Base-by-base conservation (phyloP, 139 green algal genomes). In the Chlamydomonas eustigma region DNA sequence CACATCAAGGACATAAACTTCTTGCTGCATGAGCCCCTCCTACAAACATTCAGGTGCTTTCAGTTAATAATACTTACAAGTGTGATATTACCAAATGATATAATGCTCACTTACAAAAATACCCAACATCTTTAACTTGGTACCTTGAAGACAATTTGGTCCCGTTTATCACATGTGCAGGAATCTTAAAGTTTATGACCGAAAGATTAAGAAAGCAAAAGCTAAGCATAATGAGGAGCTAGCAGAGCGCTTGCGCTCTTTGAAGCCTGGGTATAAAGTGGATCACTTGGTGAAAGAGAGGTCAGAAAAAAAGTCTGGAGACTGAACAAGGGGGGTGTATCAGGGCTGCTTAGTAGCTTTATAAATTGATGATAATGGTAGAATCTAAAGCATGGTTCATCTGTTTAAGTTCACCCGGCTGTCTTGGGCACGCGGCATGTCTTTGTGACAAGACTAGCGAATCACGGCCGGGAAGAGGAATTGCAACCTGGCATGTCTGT, bases 1-100 rank as follows among this genome's bases (percentile, higher is more conserved):
- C 96, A 98, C 76, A 76, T 92, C 31, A 98, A 98, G 84, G 96
- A 99, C 83, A 95, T 99, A 76, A 92, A 90, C 76, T 99, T 93
- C 80, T 85, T 99, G 39, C 76, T 89, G 30, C 95, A 98, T 73
- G 96, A 99, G 85, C 96, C 94, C 2, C 85, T 99, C 37, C 86
- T 99, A 1, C 80, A 93, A 25, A 94, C 93, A 50, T 91, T 96
- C 83, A 93, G 92, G 84, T 91, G 75, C 37, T 51, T 50, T 58
- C 44, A 12, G 44, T 33, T 50, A 28, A 74, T 6, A 58, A 12
- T 58, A n/a, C n/a, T n/a, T n/a, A n/a, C n/a, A n/a, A n/a, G n/a
- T n/a, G n/a, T n/a, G n/a, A n/a, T n/a, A n/a, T n/a, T n/a, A n/a
- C n/a, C n/a, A n/a, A n/a, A n/a, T n/a, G n/a, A n/a, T n/a, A n/a